Conservation (phyloP, 768 basidiomycete species). For the Termitomyces sp. region DNA sequence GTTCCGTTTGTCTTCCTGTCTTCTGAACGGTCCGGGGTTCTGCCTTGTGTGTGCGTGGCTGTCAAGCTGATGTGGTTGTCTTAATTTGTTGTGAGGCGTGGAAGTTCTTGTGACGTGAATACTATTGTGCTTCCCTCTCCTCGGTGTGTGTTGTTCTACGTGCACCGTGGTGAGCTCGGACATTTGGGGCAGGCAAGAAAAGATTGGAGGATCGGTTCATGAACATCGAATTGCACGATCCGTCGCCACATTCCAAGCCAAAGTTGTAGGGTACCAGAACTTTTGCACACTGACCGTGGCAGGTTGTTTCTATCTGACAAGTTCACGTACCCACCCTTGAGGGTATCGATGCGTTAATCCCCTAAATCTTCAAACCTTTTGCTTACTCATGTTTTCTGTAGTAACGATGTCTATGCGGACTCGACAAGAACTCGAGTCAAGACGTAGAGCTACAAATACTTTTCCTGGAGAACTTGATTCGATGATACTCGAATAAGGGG, state of each 20-base stretch:
- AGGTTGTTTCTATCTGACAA: background rate
- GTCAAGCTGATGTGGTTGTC: background rate
- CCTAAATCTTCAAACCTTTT: background rate
- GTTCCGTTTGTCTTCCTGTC: background rate
- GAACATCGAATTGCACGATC: background rate
- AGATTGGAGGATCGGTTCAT: slow-evolving; percentile 5
- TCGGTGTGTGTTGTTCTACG: background rate
- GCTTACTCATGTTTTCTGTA: background rate
- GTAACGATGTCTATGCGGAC: background rate
- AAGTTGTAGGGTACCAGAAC: too few species aligned
- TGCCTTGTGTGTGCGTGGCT: background rate
- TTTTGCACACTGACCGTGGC: too few species aligned
- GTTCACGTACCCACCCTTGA: background rate
- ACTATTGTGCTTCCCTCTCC: background rate
- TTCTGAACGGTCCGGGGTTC: background rate
- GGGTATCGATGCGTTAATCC: background rate
- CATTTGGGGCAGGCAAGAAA: background rate
- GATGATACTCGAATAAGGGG: slow-evolving; percentile 1
- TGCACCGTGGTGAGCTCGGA: background rate
- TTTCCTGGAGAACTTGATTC: background rate
- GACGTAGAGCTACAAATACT: background rate
- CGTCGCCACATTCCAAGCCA: background rate
- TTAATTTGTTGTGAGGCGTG: background rate
- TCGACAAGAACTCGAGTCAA: background rate
- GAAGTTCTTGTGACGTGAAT: background rate